Evolutionary conservation across 768 basidiomycete species (phyloP).

Genomic region (Russula brevipes): DNA sequence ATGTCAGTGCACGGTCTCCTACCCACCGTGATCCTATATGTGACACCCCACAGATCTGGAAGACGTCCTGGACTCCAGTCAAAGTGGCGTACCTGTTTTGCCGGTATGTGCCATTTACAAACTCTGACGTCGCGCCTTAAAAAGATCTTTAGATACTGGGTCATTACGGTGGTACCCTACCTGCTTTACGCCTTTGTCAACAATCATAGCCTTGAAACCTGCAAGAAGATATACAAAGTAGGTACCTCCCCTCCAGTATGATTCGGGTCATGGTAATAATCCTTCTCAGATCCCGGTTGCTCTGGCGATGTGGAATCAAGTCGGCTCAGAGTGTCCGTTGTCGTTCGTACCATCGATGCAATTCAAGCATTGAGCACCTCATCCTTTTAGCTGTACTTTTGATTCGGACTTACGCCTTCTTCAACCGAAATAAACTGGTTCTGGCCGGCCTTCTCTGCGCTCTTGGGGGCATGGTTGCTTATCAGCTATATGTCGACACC

Average conservation of each 20-base stretch:
- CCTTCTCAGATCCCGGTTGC: constrained; percentile 63
- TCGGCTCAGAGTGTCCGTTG: constrained; percentile 65
- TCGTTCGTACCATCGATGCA: not conserved
- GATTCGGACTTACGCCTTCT: constrained; percentile 82
- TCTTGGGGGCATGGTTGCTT: constrained; percentile 68
- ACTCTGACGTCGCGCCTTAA: not conserved
- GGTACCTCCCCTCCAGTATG: not conserved
- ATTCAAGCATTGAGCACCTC: constrained; percentile 11
- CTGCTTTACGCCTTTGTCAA: constrained; percentile 70
- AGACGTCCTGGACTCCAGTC: constrained; percentile 78
- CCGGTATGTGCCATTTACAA: constrained; percentile 44
- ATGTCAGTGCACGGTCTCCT: constrained; percentile 42
- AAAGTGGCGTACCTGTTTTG: constrained; percentile 81
- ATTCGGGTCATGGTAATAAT: not conserved
- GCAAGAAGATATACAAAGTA: constrained; percentile 67
- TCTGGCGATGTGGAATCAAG: constrained; percentile 85
- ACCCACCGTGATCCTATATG: constrained; percentile 5
- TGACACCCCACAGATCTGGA: constrained; percentile 58
- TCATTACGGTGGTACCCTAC: constrained; percentile 73
- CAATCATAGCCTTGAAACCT: constrained; percentile 59
- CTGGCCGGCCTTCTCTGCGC: constrained; percentile 59
- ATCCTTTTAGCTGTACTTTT: constrained; percentile 56
- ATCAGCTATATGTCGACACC: constrained; percentile 75
- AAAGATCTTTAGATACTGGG: constrained; percentile 60
- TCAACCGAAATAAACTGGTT: constrained; percentile 69